Evolutionary conservation across 768 basidiomycete genomes (phyloP).

Genomic region (Mrakia blollopis): DNA sequence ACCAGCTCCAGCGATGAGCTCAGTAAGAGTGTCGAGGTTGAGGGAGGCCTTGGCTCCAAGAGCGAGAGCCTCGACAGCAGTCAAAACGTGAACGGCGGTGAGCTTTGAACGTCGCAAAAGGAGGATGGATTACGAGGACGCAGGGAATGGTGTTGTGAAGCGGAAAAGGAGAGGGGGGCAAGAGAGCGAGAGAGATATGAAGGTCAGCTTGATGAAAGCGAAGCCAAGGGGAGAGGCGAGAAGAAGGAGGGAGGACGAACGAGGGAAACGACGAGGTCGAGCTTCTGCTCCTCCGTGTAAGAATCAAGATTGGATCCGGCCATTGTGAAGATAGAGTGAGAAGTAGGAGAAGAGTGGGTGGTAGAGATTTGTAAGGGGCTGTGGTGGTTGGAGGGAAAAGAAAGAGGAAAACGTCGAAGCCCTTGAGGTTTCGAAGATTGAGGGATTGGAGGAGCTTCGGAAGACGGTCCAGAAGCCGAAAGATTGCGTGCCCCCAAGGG

Average conservation of each 20-base stretch:
- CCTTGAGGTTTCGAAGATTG: no score
- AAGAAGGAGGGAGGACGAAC: conserved; percentile 11
- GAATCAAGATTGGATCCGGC: not conserved
- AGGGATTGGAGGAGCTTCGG: no score
- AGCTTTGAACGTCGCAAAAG: conserved; percentile 3
- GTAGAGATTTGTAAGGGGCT: no score
- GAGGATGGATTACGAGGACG: not conserved
- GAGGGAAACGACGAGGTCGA: conserved; percentile 20
- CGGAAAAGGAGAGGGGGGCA: not conserved
- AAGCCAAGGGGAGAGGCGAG: not conserved
- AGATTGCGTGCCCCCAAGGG: no score
- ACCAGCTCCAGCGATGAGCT: conserved; percentile 25
- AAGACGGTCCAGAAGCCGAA: no score
- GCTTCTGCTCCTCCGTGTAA: conserved; percentile 18
- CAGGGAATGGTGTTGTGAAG: no score
- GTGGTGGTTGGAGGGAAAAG: no score
- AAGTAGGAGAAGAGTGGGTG: not conserved
- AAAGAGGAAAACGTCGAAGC: no score
- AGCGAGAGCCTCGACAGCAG: conserved; percentile 21
- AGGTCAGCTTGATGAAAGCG: not conserved
- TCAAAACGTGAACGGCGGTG: conserved; percentile 7
- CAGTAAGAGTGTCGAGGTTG: conserved; percentile 11
- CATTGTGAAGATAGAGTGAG: not conserved
- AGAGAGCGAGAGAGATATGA: not conserved
- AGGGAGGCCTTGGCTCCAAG: conserved; percentile 18